Evolutionary conservation across 805 yeast species (phyloP), one percentile per base, ranked within the genome.

Genomic region (Tetrapisispora phaffii): DNA sequence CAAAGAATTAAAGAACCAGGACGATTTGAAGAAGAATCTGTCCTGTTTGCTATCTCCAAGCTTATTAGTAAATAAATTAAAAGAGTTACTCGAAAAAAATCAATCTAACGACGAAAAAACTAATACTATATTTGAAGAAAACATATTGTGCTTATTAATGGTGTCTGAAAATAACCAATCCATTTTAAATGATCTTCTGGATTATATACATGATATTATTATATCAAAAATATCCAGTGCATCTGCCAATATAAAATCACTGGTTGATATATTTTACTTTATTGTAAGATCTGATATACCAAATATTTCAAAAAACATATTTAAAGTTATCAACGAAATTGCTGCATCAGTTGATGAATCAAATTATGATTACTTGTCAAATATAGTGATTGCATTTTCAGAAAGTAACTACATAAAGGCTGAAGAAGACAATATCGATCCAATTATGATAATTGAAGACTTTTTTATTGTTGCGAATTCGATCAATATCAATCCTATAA

Each of bases 271-370:
- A n/a, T 13, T 40, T 31, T 12, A 24, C 34, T n/a, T 37, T 52
- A n/a, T 33, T 24, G 3, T 44, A 15, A 4, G 19, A 38, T n/a
- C 39, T 12, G 16, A 42, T 17, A 7, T 15, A 22, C 31, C 12
- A 9, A 10, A 2, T 19, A n/a, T 36, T 3, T 3, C 2, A 12
- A 10, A 21, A 19, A 56, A 58, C n/a, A 55, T 77, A 1, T 51
- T 56, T 0, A 54, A 56, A 3, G 62, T 72, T 36, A 48, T 73
- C 16, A 52, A 53, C 17, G 62, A 62, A 15, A 16, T 75, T 7
- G 68, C 73, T 4, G 51, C 56, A 1, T 57, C 58, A 48, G 47
- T 72, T 6, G 59, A 67, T 0, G 53, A 60, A 6, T 39, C 47
- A 0, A 58, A 60, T 16, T 52, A 63, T 40, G 68, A 63, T 4